Evolutionary conservation across 1,284 basidiomycete species (phyloP).

Genomic region (Cystobasidium sp.): DNA sequence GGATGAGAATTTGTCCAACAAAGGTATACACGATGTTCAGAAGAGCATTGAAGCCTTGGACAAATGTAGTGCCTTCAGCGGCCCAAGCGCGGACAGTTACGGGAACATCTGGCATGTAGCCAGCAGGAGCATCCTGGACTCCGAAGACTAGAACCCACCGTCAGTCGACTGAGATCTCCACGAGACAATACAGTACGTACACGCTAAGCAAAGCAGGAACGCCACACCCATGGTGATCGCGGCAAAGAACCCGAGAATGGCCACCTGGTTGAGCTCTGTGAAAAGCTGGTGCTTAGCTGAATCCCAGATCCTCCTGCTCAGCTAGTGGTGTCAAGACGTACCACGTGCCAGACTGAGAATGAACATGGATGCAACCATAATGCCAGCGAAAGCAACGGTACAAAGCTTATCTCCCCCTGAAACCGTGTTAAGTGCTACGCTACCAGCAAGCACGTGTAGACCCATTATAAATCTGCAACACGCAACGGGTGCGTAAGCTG

Average conservation of each 20-base stretch:
- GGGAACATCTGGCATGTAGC: slow-evolving; percentile 46
- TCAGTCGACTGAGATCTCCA: slow-evolving; percentile 14
- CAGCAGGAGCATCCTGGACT: slow-evolving; percentile 34
- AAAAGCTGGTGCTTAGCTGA: neutral
- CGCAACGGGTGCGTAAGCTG: slow-evolving; percentile 50
- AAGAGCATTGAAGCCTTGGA: slow-evolving; percentile 61
- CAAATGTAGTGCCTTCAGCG: slow-evolving; percentile 63
- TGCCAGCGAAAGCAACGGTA: slow-evolving; percentile 65
- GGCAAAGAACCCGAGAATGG: slow-evolving; percentile 38
- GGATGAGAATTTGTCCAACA: slow-evolving; percentile 66
- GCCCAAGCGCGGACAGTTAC: slow-evolving; percentile 49
- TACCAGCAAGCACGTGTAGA: slow-evolving; percentile 56
- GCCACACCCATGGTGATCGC: slow-evolving; percentile 43
- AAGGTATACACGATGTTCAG: slow-evolving; percentile 65
- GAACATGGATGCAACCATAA: slow-evolving; percentile 53
- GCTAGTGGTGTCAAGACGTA: slow-evolving; percentile 44
- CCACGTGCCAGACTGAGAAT: slow-evolving; percentile 7
- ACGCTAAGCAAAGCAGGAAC: slow-evolving; percentile 27
- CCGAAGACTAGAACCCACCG: slow-evolving; percentile 44
- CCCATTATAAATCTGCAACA: slow-evolving; percentile 55
- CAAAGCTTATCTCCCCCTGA: slow-evolving; percentile 63
- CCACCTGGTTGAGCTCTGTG: slow-evolving; percentile 45
- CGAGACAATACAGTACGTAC: slow-evolving; percentile 20
- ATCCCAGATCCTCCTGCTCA: slow-evolving; percentile 48
- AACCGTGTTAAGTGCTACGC: slow-evolving; percentile 64